Percentiles rank a stretch among this genome's conserved stretches.
Evolutionary conservation across 2,329 filamentous ascomycete species (phyloP).

Genomic region (Ampelomyces quisqualis): DNA sequence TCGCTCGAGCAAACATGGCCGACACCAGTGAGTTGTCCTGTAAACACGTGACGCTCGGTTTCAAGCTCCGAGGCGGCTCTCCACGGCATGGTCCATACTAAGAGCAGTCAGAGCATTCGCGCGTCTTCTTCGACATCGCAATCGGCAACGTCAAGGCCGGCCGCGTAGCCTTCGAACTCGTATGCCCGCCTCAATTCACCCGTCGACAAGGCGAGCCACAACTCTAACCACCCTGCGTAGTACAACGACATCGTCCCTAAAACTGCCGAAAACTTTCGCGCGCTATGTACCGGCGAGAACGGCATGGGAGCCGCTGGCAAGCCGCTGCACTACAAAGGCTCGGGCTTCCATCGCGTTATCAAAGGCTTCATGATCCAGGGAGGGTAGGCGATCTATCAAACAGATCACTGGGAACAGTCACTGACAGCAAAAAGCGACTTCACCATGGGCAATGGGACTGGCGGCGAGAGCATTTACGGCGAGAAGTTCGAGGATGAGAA

Average conservation of each 20-base stretch:
- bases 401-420: neutral
- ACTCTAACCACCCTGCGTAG: slow-evolving; percentile 27
- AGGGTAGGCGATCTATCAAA: slow-evolving; percentile 50
- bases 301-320: slow-evolving; percentile 78
- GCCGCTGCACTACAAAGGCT: slow-evolving; percentile 89
- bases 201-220: neutral
- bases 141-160: slow-evolving; percentile 73
- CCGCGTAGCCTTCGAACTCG: slow-evolving; percentile 83
- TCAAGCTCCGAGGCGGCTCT: neutral
- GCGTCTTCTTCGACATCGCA: slow-evolving; percentile 91
- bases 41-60: neutral
- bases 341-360: slow-evolving; percentile 92
- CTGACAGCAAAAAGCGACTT: slow-evolving; percentile 63
- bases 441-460: slow-evolving; percentile 89
- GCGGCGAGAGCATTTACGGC: slow-evolving; percentile 95
- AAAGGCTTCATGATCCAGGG: slow-evolving; percentile 99
- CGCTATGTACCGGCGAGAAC: slow-evolving; percentile 93
- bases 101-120: slow-evolving; percentile 59
- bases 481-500: slow-evolving; percentile 98
- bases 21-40: slow-evolving; percentile 22
- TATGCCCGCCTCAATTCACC: slow-evolving; percentile 43
- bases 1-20: slow-evolving; percentile 25
- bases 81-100: slow-evolving; percentile 6
- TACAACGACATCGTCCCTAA: slow-evolving; percentile 70
- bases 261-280: slow-evolving; percentile 94